A percentile compares a stretch with the other conserved stretches of the same genome.
phyloP scores from a whole-genome alignment of 768 basidiomycete species.

The Panaeolus cyanescens region DNA sequence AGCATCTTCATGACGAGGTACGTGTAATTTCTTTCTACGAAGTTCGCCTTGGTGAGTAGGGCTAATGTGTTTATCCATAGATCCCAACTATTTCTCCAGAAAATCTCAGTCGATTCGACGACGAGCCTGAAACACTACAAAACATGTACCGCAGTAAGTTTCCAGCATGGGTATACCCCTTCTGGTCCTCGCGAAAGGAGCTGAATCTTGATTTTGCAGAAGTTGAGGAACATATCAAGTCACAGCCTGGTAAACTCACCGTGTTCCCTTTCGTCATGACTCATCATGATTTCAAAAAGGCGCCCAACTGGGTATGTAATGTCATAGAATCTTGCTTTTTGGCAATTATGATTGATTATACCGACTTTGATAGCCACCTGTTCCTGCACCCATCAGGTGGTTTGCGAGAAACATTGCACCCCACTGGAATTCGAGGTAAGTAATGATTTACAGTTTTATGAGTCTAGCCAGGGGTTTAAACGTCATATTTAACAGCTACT shows the following conservation, averaged over 20 bases:
- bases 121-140: constrained; percentile 4
- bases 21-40: background rate
- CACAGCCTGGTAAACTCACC: constrained; percentile 10
- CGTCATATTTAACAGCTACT: constrained; percentile 15
- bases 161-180: background rate
- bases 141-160: constrained; percentile 11
- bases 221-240: constrained; percentile 23
- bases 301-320: constrained; percentile 21
- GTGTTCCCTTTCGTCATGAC: constrained; percentile 20
- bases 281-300: constrained; percentile 19
- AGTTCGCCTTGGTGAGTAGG: no score
- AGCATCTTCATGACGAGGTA: constrained; percentile 31
- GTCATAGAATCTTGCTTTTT: background rate
- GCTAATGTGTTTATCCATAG: constrained; percentile 3
- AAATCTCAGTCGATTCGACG: constrained; percentile 14
- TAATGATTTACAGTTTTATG: no score
- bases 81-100: constrained; percentile 23
- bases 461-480: background rate
- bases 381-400: constrained; percentile 21
- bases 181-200: background rate
- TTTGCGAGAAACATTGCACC: constrained; percentile 18
- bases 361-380: constrained; percentile 15
- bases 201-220: constrained; percentile 8
- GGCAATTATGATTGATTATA: background rate
- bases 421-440: constrained; percentile 7